phyloP scores from a whole-genome alignment of 441 rosid species.

The Euphorbia celastroides region DNA sequence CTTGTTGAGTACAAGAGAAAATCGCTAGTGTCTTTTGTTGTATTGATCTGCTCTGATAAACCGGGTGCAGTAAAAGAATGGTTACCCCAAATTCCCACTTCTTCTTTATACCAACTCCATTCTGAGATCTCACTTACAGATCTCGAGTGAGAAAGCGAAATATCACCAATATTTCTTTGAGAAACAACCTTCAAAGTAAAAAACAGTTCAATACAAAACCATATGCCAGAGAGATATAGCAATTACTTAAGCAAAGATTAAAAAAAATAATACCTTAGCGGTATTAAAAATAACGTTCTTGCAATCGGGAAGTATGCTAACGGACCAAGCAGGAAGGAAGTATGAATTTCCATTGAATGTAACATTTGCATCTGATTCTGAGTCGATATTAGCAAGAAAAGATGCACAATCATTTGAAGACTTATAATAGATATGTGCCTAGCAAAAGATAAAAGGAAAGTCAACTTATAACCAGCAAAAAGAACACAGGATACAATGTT shows the following conservation, averaged over 20 bases:
- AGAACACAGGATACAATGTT: too few relatives aligned
- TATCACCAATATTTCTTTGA: conserved; percentile 40
- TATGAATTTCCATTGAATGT: conserved; percentile 42
- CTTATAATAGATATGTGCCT: conserved; percentile 63
- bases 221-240: neutral
- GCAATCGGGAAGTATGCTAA: conserved; percentile 71
- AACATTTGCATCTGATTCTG: conserved; percentile 39
- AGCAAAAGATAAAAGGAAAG: conserved; percentile 5
- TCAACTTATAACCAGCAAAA: neutral
- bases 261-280: conserved; percentile 40
- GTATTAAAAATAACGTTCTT: conserved; percentile 53
- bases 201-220: conserved; percentile 1
- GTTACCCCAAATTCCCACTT: conserved; percentile 47
- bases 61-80: conserved; percentile 35
- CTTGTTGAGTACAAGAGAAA: conserved; percentile 62
- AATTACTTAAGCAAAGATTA: neutral
- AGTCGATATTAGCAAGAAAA: conserved; percentile 55
- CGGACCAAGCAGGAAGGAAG: conserved; percentile 76
- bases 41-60: conserved; percentile 55
- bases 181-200: conserved; percentile 44
- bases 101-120: conserved; percentile 60
- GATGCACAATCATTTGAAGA: conserved; percentile 52
- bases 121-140: conserved; percentile 22
- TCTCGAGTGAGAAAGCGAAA: conserved; percentile 20
- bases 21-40: conserved; percentile 59